Conservation (phyloP, 257 asterid genomes). For the Nemophila menziesii region DNA sequence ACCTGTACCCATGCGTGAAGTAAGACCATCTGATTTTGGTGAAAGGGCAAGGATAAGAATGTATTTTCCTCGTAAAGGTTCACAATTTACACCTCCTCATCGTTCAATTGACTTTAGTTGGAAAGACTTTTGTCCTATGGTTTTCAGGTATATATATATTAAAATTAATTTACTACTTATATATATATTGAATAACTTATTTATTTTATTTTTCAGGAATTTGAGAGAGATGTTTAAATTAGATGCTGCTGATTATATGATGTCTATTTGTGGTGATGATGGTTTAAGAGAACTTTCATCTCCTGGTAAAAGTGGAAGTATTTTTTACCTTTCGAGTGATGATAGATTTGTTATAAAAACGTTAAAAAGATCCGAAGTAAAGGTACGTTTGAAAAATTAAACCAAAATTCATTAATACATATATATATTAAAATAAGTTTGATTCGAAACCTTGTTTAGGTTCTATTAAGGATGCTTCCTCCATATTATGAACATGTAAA, state of each 20-base stretch:
- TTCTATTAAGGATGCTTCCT: conserved; percentile 79
- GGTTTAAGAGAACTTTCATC: conserved; percentile 8
- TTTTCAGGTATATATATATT: conserved; percentile 3
- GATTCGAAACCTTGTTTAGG: conserved; percentile 25
- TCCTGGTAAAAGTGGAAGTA: conserved; percentile 11
- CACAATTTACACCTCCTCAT: conserved; percentile 10
- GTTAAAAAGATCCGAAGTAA: conserved; percentile 1
- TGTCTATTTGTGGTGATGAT: conserved; percentile 10
- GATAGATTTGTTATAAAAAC: conserved; percentile 7
- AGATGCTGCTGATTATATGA: conserved; percentile 9
- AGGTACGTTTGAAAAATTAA: conserved; percentile 31
- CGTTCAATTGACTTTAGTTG: conserved; percentile 7
- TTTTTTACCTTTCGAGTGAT: conserved; percentile 4
- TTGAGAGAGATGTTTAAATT: conserved; percentile 15
- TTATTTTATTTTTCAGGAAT: conserved; percentile 9
- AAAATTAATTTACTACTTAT: neutral
- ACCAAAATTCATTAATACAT: neutral
- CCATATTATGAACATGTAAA: conserved; percentile 70
- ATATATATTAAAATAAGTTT: neutral
- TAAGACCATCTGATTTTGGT: conserved; percentile 82
- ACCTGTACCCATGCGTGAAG: conserved; percentile 89
- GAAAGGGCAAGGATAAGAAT: conserved; percentile 65
- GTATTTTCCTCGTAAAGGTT: conserved; percentile 11
- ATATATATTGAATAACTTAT: conserved; percentile 3
- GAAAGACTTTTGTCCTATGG: conserved; percentile 12